Conservation (phyloP, 495 filamentous ascomycete species). For the Lepidopterella palustris region DNA sequence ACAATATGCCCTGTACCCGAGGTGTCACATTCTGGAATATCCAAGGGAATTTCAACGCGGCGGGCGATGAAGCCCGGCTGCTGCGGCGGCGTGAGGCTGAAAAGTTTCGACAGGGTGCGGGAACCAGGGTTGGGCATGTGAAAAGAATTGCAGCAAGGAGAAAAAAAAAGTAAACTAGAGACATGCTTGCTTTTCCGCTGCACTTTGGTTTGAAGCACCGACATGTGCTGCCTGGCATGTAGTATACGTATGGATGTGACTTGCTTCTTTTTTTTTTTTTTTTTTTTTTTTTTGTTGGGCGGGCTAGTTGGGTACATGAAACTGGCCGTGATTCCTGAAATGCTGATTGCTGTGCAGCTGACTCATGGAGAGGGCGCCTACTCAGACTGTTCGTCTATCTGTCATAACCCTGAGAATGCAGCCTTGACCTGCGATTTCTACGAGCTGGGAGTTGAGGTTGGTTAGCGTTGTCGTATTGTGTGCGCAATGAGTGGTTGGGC, state of each 20-base stretch:
- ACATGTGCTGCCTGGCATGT: not conserved
- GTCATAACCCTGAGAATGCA: slow-evolving; percentile 88
- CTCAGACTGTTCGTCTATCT: slow-evolving; percentile 79
- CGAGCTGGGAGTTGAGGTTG: slow-evolving; percentile 43
- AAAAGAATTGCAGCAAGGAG: no score
- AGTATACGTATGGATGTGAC: not conserved
- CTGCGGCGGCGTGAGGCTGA: no score
- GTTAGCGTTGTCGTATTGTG: not conserved
- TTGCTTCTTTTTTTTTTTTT: not conserved
- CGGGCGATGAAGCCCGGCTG: no score
- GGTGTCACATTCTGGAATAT: no score
- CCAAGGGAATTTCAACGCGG: no score
- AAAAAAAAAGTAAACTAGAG: no score
- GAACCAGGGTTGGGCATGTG: no score
- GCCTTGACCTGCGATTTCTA: slow-evolving; percentile 80
- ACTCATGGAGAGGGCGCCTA: not conserved
- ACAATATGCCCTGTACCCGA: no score
- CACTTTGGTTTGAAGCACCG: no score
- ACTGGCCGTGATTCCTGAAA: not conserved
- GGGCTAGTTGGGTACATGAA: not conserved
- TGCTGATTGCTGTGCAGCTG: no score
- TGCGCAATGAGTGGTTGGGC: not conserved
- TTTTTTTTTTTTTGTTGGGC: not conserved
- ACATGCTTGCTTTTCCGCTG: not conserved
- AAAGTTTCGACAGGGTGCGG: no score